These are phyloP conservation scores for Phytophthora constricta DNA, from an alignment of 352 stramenopile genomes.

Conservation along the genomic window DNA sequence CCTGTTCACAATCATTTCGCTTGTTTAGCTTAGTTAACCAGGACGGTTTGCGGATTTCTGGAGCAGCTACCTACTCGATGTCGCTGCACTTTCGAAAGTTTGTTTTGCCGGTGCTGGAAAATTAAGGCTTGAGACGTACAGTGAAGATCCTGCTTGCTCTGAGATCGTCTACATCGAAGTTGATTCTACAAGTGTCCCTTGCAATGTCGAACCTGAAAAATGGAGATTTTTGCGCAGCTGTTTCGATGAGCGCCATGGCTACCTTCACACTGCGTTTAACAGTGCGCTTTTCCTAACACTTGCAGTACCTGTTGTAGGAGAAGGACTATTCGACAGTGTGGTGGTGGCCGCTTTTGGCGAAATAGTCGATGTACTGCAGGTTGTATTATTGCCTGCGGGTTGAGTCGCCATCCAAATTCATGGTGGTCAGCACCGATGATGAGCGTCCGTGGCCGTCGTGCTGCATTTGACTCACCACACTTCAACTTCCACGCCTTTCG, in stretches of 20 bases:
- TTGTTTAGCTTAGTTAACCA: too few species aligned
- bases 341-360: too few species aligned
- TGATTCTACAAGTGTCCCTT: neutral
- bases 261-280: neutral
- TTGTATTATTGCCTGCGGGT: too few species aligned
- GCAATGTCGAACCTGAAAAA: neutral
- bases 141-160: neutral
- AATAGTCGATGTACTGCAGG: too few species aligned
- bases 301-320: too few species aligned
- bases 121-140: neutral
- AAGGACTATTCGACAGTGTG: too few species aligned
- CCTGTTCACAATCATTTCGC: too few species aligned
- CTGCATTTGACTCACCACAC: neutral
- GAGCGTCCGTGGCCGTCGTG: neutral
- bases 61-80: too few species aligned
- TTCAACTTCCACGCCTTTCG: neutral
- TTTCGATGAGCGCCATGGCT: neutral
- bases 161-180: neutral
- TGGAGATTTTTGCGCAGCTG: neutral
- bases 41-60: too few species aligned
- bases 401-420: neutral
- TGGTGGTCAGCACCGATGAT: neutral
- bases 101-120: neutral
- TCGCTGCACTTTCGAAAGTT: too few species aligned
- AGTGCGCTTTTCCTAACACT: neutral